Base-by-base conservation (phyloP, 1,139 yeast genomes). In the Blastobotrys elegans region DNA sequence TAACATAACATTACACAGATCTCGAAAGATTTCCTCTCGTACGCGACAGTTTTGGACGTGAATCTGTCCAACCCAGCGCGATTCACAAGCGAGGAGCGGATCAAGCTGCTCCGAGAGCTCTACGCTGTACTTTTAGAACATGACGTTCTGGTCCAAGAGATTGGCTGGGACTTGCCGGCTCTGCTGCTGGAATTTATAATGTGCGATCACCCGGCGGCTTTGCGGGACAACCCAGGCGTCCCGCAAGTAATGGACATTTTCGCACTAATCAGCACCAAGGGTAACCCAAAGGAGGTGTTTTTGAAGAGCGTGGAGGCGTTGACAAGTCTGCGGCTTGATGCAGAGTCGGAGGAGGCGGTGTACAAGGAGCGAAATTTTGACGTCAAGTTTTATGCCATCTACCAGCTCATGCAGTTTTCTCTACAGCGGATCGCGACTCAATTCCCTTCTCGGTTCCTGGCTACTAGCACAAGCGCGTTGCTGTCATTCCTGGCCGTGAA, bases 151-250 rank as follows among this genome's bases (percentile, higher is more conserved):
- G 70, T 81, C 0, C 70, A 75, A 50, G 86, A 84, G 56, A 77
- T 87, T 50, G 95, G 95, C 1, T 89, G 97, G 97, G 96, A 89
- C 63, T 62, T 89, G 20, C 96, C 96, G 0, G 74, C 72, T 29
- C 61, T 85, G 39, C 58, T 89, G 17, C 60, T 86, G 37, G 58
- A 61, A 21, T 67, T 61, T 50, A 54, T 67, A 22, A 62, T 53
- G 20, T 43, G 54, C 7, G 46, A 58, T 50, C 51, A 56, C 44
- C 38, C 50, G 50, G 56, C 51, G 13, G 43, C 46, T 4, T 42
- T 60, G 21, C 47, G 46, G 20, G 14, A 26, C 3, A 49, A 54
- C 13, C 56, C 65, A 4, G 50, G 54, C 27, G 53, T 71, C 17
- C 50, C 55, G 4, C 46, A 54, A 0, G 61, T 78, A 5, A 61